Conservation (phyloP, 768 basidiomycete species). For the Lactifluus subvellereus region DNA sequence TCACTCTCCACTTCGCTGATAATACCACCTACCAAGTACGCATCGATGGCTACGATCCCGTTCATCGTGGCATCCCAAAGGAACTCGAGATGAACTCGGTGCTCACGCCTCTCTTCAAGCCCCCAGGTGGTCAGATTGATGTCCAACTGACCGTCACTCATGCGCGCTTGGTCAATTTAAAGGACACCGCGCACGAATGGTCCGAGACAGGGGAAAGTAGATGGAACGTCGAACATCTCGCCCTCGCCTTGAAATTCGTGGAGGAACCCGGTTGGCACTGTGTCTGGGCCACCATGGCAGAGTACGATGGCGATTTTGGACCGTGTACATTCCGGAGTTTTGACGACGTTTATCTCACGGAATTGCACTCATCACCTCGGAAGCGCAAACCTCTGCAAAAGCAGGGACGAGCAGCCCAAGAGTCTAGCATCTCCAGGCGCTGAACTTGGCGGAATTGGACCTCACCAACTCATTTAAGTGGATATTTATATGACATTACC, state of each 20-base stretch:
- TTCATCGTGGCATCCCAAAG: conserved; percentile 52
- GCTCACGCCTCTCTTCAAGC: conserved; percentile 37
- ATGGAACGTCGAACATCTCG: conserved; percentile 46
- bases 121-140: conserved; percentile 30
- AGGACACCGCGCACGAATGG: conserved; percentile 53
- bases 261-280: conserved; percentile 52
- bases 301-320: conserved; percentile 39
- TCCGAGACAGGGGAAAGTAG: conserved; percentile 29
- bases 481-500: not conserved
- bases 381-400: conserved; percentile 7
- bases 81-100: conserved; percentile 47
- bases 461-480: not conserved
- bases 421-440: not conserved
- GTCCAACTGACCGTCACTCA: conserved; percentile 42
- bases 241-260: conserved; percentile 50
- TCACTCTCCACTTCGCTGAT: conserved; percentile 36
- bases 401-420: conserved; percentile 4
- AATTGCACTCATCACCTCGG: conserved; percentile 32
- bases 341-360: conserved; percentile 37
- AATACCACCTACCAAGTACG: conserved; percentile 38
- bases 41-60: conserved; percentile 60
- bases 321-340: conserved; percentile 33
- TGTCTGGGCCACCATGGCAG: conserved; percentile 57
- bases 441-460: not conserved
- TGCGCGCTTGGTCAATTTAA: conserved; percentile 48